Evolutionary conservation across 2,329 filamentous ascomycete genomes (phyloP).

Genomic region (Ophiobolus disseminans): DNA sequence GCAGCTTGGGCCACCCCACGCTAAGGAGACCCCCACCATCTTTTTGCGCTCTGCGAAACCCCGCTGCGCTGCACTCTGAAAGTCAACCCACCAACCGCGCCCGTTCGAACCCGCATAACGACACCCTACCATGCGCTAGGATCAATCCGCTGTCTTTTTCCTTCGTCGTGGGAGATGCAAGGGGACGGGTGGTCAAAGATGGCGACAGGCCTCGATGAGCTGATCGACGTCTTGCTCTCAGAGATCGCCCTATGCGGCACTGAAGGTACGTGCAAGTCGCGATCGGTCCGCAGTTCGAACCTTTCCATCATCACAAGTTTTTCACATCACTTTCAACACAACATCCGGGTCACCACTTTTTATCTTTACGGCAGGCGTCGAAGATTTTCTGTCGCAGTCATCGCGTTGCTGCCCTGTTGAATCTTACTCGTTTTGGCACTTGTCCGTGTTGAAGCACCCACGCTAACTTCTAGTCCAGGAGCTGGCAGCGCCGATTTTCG

Average conservation of each 20-base stretch:
- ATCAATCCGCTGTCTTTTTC: constrained; percentile 10
- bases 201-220: constrained; percentile 58
- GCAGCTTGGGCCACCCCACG: no score
- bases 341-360: neutral
- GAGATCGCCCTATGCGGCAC: constrained; percentile 66
- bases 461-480: constrained; percentile 34
- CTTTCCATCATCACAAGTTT: constrained; percentile 6
- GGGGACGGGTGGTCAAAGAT: constrained; percentile 31
- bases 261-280: constrained; percentile 58
- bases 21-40: constrained; percentile 18
- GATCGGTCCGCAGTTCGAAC: constrained; percentile 9
- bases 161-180: constrained; percentile 18
- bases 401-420: no score
- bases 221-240: constrained; percentile 65
- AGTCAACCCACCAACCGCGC: constrained; percentile 12
- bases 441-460: constrained; percentile 5
- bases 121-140: constrained; percentile 19
- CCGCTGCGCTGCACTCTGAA: constrained; percentile 8
- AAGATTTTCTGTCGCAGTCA: neutral
- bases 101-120: constrained; percentile 14
- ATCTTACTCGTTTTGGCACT: no score
- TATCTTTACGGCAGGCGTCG: neutral
- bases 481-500: constrained; percentile 51
- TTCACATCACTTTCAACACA: neutral
- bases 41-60: constrained; percentile 4